Conservation (phyloP, 2,329 filamentous ascomycete species). For the Chaetomium olivaceum region DNA sequence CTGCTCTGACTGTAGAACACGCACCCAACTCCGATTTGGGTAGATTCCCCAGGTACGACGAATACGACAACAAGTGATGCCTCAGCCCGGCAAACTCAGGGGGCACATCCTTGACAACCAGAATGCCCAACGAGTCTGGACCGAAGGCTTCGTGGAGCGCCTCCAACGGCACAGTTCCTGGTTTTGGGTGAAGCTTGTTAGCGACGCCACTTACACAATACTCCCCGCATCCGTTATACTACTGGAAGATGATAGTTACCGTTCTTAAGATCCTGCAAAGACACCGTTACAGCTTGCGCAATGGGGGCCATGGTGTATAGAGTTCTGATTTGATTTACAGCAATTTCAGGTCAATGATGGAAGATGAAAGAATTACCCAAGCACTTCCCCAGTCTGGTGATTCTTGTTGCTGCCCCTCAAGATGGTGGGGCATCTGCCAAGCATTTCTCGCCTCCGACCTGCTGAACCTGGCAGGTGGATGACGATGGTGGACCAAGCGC, state of each 20-base stretch:
- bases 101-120: slow-evolving; percentile 87
- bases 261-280: slow-evolving; percentile 59
- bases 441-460: slow-evolving; percentile 18
- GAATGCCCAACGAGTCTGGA: slow-evolving; percentile 84
- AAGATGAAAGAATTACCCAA: neutral
- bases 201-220: slow-evolving; percentile 21
- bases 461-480: slow-evolving; percentile 24
- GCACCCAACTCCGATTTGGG: slow-evolving; percentile 69
- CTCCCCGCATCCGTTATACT: no score
- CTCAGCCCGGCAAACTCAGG: slow-evolving; percentile 70
- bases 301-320: slow-evolving; percentile 45
- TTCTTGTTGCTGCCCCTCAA: slow-evolving; percentile 17
- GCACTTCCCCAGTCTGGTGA: slow-evolving; percentile 5
- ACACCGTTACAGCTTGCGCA: slow-evolving; percentile 61
- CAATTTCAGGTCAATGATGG: neutral
- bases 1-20: neutral
- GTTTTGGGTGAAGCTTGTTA: slow-evolving; percentile 19
- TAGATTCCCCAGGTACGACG: slow-evolving; percentile 85
- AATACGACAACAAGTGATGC: slow-evolving; percentile 75
- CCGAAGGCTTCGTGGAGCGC: slow-evolving; percentile 81
- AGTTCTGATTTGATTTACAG: neutral
- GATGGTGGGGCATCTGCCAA: slow-evolving; percentile 25
- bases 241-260: slow-evolving; percentile 45
- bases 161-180: slow-evolving; percentile 67
- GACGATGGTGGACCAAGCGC: slow-evolving; percentile 11